A percentile compares a stretch with the other conserved stretches of the same genome.
Conservation (phyloP, 345 rosid genomes). For the Sonneratia alba region DNA sequence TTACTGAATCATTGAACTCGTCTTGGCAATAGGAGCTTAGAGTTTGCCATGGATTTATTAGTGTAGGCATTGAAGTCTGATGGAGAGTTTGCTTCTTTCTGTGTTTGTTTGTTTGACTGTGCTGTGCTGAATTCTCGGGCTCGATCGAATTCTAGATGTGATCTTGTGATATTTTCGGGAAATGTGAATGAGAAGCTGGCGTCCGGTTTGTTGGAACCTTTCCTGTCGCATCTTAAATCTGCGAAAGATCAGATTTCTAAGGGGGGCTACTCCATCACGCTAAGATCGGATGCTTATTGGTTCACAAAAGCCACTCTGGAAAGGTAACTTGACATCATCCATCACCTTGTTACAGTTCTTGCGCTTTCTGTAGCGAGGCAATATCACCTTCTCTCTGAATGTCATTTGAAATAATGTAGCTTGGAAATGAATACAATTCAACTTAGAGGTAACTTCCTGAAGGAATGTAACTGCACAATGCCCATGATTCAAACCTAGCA, state of each 20-base stretch:
- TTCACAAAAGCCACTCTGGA: slow-evolving; percentile 86
- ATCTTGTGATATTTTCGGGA: slow-evolving; percentile 71
- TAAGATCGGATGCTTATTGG: slow-evolving; percentile 57
- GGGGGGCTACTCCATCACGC: slow-evolving; percentile 87
- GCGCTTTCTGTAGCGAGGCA: too few relatives aligned
- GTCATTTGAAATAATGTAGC: not conserved
- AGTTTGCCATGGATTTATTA: not conserved
- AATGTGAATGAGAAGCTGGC: slow-evolving; percentile 76
- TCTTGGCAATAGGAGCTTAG: not conserved
- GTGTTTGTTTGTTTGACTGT: slow-evolving; percentile 1
- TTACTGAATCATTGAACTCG: not conserved
- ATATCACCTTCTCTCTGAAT: not conserved
- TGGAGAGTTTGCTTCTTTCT: slow-evolving; percentile 2
- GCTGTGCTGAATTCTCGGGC: not conserved
- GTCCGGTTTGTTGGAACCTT: slow-evolving; percentile 76
- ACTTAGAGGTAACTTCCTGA: not conserved
- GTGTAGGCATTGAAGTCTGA: not conserved
- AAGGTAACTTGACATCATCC: slow-evolving; percentile 33
- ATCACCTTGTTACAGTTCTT: not conserved
- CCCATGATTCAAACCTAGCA: not conserved
- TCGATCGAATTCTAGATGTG: slow-evolving; percentile 47
- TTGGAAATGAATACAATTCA: not conserved
- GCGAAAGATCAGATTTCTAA: slow-evolving; percentile 81
- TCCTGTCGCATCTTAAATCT: slow-evolving; percentile 62
- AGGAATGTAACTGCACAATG: not conserved